These are phyloP conservation scores for Stachybotrys echinatus DNA, from an alignment of 2,329 filamentous ascomycete species.

Conservation along the genomic window DNA sequence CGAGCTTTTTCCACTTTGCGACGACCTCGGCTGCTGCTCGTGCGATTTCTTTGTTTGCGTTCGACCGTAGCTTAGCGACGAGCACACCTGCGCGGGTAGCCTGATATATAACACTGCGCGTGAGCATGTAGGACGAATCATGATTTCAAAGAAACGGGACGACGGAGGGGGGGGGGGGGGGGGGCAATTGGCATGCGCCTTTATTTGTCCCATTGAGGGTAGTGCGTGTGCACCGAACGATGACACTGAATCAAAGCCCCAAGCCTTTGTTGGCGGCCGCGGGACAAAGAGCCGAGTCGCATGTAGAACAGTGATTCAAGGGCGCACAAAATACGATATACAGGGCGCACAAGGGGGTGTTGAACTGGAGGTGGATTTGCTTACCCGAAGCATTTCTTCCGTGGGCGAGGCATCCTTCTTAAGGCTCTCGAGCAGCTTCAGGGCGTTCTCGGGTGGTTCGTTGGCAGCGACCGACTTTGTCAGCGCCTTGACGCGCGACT, in stretches of 20 bases:
- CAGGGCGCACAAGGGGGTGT: not conserved
- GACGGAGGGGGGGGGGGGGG: too few relatives aligned
- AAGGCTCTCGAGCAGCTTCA: constrained; percentile 70
- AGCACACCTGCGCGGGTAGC: constrained; percentile 86
- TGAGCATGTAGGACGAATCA: not conserved
- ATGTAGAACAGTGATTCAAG: not conserved
- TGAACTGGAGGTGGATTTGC: too few relatives aligned
- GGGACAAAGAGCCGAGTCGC: not conserved
- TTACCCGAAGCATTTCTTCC: constrained; percentile 80
- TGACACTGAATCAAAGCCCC: not conserved
- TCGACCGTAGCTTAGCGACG: constrained; percentile 74
- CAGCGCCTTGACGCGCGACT: constrained; percentile 70
- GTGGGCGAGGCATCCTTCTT: constrained; percentile 77
- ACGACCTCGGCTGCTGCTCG: constrained; percentile 77
- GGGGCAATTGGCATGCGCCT: not conserved
- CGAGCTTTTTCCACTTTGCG: constrained; percentile 77
- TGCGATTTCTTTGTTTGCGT: constrained; percentile 76
- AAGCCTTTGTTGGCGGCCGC: not conserved
- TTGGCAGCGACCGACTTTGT: constrained; percentile 72
- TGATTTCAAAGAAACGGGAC: too few relatives aligned
- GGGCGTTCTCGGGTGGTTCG: constrained; percentile 66
- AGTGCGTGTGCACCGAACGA: not conserved
- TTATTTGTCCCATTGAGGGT: not conserved
- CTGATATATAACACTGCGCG: constrained; percentile 26
- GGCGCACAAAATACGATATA: not conserved